These are phyloP conservation scores for Candida pseudoviswanathii DNA, from an alignment of 1,139 yeast species.

Conservation along the genomic window DNA sequence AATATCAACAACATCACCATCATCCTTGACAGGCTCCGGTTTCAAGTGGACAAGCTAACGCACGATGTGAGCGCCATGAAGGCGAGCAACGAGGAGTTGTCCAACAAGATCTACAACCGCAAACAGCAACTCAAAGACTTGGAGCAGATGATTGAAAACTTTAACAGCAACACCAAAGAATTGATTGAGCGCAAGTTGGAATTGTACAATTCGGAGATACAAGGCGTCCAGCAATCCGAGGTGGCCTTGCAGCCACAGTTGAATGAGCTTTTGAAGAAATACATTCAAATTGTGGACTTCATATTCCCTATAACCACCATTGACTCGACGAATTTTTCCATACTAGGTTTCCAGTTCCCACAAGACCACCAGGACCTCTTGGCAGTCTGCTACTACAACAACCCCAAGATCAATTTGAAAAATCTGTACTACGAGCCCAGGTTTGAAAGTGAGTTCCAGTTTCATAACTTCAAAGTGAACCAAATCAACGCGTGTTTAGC, in stretches of 20 bases:
- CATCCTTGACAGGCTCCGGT: slow-evolving; percentile 13
- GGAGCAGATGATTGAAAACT: slow-evolving; percentile 21
- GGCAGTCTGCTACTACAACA: slow-evolving; percentile 31
- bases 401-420: slow-evolving; percentile 10
- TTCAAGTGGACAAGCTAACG: slow-evolving; percentile 17
- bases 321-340: slow-evolving; percentile 27
- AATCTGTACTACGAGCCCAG: slow-evolving; percentile 17
- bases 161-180: slow-evolving; percentile 18
- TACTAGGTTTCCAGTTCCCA: slow-evolving; percentile 43
- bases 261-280: slow-evolving; percentile 19
- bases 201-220: slow-evolving; percentile 29
- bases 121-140: slow-evolving; percentile 29
- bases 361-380: slow-evolving; percentile 31
- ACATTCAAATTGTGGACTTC: slow-evolving; percentile 24
- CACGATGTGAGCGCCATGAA: slow-evolving; percentile 24
- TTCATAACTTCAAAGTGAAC: slow-evolving; percentile 18
- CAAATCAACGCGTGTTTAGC: slow-evolving; percentile 38
- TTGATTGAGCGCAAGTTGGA: slow-evolving; percentile 29
- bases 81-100: slow-evolving; percentile 27
- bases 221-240: slow-evolving; percentile 29
- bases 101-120: slow-evolving; percentile 27
- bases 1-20: slow-evolving; percentile 18
- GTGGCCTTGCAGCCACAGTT: slow-evolving; percentile 26
- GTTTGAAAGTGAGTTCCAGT: slow-evolving; percentile 12
- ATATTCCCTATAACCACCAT: slow-evolving; percentile 31